phyloP scores from a whole-genome alignment of 2,329 filamentous ascomycete species.

The Elsinoe perseae region DNA sequence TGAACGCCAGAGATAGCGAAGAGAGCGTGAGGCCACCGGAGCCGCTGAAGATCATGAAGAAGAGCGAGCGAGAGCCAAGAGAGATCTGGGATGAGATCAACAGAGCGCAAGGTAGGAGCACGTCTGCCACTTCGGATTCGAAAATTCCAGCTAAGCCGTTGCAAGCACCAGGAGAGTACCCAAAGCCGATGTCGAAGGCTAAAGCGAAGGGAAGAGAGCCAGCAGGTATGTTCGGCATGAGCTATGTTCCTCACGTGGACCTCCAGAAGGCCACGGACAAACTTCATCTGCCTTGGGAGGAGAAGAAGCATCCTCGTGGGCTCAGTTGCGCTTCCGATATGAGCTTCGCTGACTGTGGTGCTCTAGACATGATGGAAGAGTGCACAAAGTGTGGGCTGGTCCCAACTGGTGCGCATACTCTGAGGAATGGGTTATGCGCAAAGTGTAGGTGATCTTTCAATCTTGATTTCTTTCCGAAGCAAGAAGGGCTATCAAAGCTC shows the following conservation, averaged over 20 bases:
- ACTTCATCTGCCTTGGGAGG: conserved; percentile 8
- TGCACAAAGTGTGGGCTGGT: conserved; percentile 7
- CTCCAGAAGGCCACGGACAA: background rate
- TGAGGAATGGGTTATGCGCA: conserved; percentile 8
- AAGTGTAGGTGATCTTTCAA: conserved; percentile 7
- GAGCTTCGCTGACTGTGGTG: conserved; percentile 12
- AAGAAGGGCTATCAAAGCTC: background rate
- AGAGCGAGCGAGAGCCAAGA: background rate
- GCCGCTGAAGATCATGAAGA: background rate
- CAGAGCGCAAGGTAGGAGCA: conserved; percentile 1
- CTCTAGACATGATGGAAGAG: conserved; percentile 10
- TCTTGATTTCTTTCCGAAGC: background rate
- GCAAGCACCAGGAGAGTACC: background rate
- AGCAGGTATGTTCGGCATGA: conserved; percentile 3
- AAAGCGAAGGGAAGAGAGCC: conserved; percentile 1
- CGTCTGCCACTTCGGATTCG: background rate
- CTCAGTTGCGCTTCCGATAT: conserved; percentile 6
- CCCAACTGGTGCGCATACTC: conserved; percentile 1
- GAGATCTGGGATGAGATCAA: conserved; percentile 11
- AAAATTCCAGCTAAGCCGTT: background rate
- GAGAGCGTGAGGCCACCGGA: conserved; percentile 5
- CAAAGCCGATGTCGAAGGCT: background rate
- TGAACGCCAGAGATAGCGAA: conserved; percentile 2
- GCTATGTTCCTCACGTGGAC: background rate
- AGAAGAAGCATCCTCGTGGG: background rate